Evolutionary conservation across 495 filamentous ascomycete genomes (phyloP).

Genomic region (Penicillium samsonianum): DNA sequence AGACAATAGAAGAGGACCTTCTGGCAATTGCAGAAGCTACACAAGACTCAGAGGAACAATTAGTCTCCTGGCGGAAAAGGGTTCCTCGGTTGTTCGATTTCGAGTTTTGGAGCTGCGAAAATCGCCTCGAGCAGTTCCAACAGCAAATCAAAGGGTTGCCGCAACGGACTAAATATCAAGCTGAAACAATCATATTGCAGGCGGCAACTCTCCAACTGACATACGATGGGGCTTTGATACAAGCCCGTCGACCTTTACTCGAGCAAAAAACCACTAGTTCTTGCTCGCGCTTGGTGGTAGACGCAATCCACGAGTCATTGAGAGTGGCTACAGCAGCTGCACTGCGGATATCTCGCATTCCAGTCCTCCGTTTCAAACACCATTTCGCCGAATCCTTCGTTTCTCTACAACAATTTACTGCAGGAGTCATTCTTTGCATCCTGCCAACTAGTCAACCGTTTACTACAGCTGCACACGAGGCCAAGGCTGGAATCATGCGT

Average conservation of each 20-base stretch:
- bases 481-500: constrained; percentile 22
- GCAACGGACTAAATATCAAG: constrained; percentile 12
- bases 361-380: constrained; percentile 22
- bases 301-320: constrained; percentile 18
- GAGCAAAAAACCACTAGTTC: constrained; percentile 9
- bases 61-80: constrained; percentile 6
- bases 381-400: constrained; percentile 24
- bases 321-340: constrained; percentile 22
- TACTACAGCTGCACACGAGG: constrained; percentile 20
- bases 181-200: constrained; percentile 22
- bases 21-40: constrained; percentile 13
- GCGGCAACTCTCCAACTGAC: constrained; percentile 23
- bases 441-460: constrained; percentile 22
- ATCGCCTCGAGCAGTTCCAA: constrained; percentile 11
- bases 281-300: constrained; percentile 13
- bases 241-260: constrained; percentile 19
- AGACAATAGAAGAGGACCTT: constrained; percentile 15
- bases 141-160: constrained; percentile 12
- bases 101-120: constrained; percentile 14
- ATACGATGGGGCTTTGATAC: constrained; percentile 25
- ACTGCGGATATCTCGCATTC: constrained; percentile 24
- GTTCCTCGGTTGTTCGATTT: constrained; percentile 17
- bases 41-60: constrained; percentile 12
- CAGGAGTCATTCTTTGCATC: constrained; percentile 29
- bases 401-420: constrained; percentile 24